phyloP scores from a whole-genome alignment of 2,329 filamentous ascomycete genomes.

The Arachnomyces sp. region DNA sequence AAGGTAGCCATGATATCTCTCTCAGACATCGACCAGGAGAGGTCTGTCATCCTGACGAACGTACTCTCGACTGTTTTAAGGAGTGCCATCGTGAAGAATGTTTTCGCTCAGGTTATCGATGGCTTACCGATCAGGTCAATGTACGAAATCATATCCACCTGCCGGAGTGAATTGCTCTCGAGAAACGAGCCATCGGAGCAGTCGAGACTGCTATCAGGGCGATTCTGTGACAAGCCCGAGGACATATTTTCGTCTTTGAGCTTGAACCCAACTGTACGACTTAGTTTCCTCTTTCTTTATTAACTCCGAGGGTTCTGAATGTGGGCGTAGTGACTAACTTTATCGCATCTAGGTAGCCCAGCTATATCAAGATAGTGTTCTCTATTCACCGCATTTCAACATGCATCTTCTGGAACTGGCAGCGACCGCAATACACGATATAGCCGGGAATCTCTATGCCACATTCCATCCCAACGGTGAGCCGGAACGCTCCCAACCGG shows the following conservation, averaged over 20 bases:
- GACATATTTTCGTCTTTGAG: neutral
- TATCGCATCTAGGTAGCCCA: conserved; percentile 1
- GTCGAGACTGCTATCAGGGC: neutral
- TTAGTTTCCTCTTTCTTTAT: neutral
- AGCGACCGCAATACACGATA: conserved; percentile 2
- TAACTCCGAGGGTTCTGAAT: conserved; percentile 1
- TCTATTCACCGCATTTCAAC: conserved; percentile 1
- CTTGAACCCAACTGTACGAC: conserved; percentile 1
- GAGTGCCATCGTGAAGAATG: neutral
- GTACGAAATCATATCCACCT: conserved; percentile 2
- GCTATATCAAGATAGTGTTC: neutral
- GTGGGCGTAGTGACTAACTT: too few relatives aligned
- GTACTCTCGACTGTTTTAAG: conserved; percentile 2
- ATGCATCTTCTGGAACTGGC: conserved; percentile 6
- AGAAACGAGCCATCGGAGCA: neutral
- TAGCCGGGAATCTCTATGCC: conserved; percentile 2
- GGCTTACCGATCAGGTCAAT: conserved; percentile 1
- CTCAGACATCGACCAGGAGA: conserved; percentile 2
- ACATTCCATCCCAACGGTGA: conserved; percentile 3
- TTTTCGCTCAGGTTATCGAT: conserved; percentile 6
- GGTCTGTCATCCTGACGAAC: neutral
- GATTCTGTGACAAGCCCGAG: conserved; percentile 1
- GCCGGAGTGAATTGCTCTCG: conserved; percentile 1
- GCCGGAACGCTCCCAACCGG: too few relatives aligned
- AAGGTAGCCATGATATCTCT: too few relatives aligned